Percentiles rank a stretch among this genome's conserved stretches.
Conservation (phyloP, 2,329 filamentous ascomycete genomes). For the Purpureocillium takamizusanense region DNA sequence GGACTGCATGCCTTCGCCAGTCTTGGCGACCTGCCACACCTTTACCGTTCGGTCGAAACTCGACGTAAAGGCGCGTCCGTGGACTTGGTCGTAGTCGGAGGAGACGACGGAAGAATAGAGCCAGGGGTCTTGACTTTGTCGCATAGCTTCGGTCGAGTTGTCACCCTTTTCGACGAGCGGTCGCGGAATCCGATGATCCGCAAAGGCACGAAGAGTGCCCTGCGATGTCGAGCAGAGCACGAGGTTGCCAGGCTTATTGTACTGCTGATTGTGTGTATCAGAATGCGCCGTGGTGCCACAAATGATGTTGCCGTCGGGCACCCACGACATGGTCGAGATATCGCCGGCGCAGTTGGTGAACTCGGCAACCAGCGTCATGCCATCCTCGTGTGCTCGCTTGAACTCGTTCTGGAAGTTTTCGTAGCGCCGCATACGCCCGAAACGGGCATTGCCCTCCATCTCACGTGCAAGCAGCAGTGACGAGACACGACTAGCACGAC, state of each 20-base stretch:
- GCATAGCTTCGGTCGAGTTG: constrained; percentile 48
- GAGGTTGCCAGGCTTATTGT: constrained; percentile 56
- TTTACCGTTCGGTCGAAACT: constrained; percentile 56
- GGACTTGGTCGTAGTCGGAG: constrained; percentile 42
- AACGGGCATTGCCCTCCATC: constrained; percentile 33
- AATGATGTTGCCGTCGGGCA: constrained; percentile 43
- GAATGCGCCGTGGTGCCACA: constrained; percentile 56
- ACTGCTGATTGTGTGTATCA: constrained; percentile 54
- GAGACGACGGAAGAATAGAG: constrained; percentile 55
- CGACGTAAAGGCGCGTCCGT: constrained; percentile 44
- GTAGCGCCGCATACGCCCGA: constrained; percentile 30
- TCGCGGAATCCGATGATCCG: constrained; percentile 48
- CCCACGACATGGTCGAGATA: constrained; percentile 49
- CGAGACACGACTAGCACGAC: constrained; percentile 19
- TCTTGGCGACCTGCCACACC: constrained; percentile 38
- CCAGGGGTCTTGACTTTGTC: constrained; percentile 51
- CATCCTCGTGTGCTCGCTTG: constrained; percentile 39
- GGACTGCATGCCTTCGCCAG: constrained; percentile 30
- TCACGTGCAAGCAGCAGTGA: constrained; percentile 40
- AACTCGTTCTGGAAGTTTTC: constrained; percentile 37
- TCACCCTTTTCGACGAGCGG: constrained; percentile 43
- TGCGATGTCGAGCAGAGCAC: constrained; percentile 39
- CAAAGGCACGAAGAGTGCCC: constrained; percentile 38
- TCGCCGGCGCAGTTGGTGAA: constrained; percentile 56
- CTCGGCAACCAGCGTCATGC: constrained; percentile 38